Evolutionary conservation across 352 stramenopile species (phyloP), one percentile per base, ranked within the genome.

Genomic region (Blastocystis sp.): DNA sequence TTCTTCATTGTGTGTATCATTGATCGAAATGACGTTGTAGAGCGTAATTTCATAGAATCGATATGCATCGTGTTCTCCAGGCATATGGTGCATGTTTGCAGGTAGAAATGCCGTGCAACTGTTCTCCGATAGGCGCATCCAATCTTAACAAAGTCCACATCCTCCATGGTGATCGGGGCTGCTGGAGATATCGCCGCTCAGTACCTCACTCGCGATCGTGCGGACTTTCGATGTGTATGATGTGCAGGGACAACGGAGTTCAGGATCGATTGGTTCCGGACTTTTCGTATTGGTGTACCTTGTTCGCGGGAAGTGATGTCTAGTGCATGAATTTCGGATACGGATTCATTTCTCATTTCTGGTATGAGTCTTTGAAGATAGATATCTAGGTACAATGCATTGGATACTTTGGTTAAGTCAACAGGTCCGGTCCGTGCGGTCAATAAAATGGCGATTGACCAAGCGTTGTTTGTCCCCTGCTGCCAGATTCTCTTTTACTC

Each of bases 281-380:
- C 73, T 6, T 84, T 84, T 68, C 73, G 73, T 11, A 84, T 84
- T 66, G 45, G 45, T 11, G 73, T 84, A 64, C 7, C 29, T 26
- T 39, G 0, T 43, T 34, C 13, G 56, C 5, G 64, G 53, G 13
- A 39, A 13, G 47, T 13, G 45, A 29, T n/a, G 3, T 43, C 53
- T 84, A 84, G 73, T 84, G 73, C 26, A 84, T 84, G 73, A 84
- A 84, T 39, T 84, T 66, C 55, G 73, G 73, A 50, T 84, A 84
- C 20, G 73, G 73, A 6, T 84, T 84, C 39, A 68, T 84, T 4
- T 84, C 73, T 23, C 73, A 84, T 37, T 84, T 66, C 39, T 84
- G 73, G 73, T 77, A 56, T 39, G 39, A 18, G 8, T n/a, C 4
- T 53, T 56, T 18, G 0, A 53, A 11, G 6, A 23, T 34, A 59